phyloP scores from a whole-genome alignment of 2,329 filamentous ascomycete genomes.

The Grosmannia clavigera region DNA sequence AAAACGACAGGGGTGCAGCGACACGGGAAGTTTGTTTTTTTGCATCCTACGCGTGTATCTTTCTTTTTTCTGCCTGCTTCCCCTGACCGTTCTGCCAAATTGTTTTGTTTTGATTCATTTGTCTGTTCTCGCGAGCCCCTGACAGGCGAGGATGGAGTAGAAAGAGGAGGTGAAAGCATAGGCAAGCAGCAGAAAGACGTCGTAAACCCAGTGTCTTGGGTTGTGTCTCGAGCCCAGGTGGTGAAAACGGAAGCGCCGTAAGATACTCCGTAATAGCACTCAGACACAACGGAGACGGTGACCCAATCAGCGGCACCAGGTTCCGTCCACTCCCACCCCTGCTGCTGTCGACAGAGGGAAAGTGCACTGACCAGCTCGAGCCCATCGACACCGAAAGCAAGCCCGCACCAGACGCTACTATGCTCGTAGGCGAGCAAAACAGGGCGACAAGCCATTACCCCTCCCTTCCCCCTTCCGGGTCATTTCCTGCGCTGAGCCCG shows the following conservation, averaged over 20 bases:
- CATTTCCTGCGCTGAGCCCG: background rate
- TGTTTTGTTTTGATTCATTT: background rate
- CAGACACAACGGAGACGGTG: background rate
- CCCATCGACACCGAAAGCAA: background rate
- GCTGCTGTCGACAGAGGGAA: background rate
- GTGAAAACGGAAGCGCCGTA: background rate
- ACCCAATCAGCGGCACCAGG: background rate
- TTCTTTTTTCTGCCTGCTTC: background rate
- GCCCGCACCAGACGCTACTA: background rate
- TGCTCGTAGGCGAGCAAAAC: background rate
- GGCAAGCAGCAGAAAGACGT: background rate
- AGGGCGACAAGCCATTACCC: background rate
- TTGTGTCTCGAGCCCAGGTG: background rate
- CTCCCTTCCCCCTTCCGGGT: background rate
- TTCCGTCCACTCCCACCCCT: background rate
- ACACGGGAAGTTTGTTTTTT: background rate
- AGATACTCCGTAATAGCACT: background rate
- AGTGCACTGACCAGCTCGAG: background rate
- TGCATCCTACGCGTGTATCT: background rate
- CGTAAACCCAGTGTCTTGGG: background rate
- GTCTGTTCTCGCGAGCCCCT: background rate
- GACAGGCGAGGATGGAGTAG: background rate
- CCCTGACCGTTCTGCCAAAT: background rate
- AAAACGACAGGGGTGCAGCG: background rate
- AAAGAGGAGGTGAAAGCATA: background rate